These are phyloP conservation scores for Lathyrus oleraceus DNA, from an alignment of 306 rosid genomes.

Conservation along the genomic window DNA sequence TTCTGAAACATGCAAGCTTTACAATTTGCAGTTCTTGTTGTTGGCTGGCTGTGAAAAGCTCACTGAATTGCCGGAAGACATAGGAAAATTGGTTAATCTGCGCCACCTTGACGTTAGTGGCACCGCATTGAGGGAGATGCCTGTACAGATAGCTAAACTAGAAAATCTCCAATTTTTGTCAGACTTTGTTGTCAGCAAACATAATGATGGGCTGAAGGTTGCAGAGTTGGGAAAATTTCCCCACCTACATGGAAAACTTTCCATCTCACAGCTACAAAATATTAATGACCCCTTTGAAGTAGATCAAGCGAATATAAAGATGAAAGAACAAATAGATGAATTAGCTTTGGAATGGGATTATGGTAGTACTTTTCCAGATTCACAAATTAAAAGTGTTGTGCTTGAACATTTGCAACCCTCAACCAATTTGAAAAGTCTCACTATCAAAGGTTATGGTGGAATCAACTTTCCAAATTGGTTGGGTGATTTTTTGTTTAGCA, in stretches of 20 bases:
- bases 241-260: slow-evolving; percentile 13
- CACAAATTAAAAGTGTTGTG: neutral
- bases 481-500: too few relatives aligned
- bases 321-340: neutral
- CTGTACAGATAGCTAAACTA: neutral
- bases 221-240: slow-evolving; percentile 3
- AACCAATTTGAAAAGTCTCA: too few relatives aligned
- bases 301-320: neutral
- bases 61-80: neutral
- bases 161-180: neutral
- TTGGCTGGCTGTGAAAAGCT: slow-evolving; percentile 1
- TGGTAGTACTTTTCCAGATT: neutral
- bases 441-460: too few relatives aligned
- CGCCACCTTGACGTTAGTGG: neutral
- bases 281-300: neutral
- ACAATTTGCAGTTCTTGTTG: slow-evolving; percentile 36
- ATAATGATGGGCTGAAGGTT: neutral
- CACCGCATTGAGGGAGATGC: slow-evolving; percentile 16
- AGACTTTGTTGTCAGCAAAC: neutral
- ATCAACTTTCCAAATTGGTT: too few relatives aligned
- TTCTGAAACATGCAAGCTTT: neutral
- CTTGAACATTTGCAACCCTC: neutral
- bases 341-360: slow-evolving; percentile 10
- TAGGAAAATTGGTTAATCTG: neutral
- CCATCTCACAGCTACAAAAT: slow-evolving; percentile 18